phyloP scores from a whole-genome alignment of 2,329 filamentous ascomycete genomes.

The Chrysoporthe deuterocubensis region DNA sequence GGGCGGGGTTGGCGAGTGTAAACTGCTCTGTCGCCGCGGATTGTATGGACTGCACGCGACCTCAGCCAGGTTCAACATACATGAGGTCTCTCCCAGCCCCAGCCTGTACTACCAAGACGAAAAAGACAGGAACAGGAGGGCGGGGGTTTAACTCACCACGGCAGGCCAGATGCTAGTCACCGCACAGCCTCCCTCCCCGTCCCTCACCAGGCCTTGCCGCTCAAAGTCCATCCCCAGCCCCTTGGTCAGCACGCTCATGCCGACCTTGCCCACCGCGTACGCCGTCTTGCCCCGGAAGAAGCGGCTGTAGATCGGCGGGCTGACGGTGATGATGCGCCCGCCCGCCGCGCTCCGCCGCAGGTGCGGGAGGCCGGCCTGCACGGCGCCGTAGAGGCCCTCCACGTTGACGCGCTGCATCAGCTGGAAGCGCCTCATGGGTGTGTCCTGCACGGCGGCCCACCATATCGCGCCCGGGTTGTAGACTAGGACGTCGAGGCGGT shows the following conservation, averaged over 20 bases:
- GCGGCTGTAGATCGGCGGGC: slow-evolving; percentile 81
- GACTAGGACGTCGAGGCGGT: slow-evolving; percentile 72
- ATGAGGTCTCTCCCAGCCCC: too few relatives aligned
- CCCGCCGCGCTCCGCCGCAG: slow-evolving; percentile 46
- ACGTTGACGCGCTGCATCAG: slow-evolving; percentile 77
- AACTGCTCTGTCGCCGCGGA: slow-evolving; percentile 71
- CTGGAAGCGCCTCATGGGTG: slow-evolving; percentile 75
- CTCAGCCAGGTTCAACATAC: not conserved
- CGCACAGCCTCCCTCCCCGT: slow-evolving; percentile 59
- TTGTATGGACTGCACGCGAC: slow-evolving; percentile 60
- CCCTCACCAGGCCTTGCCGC: slow-evolving; percentile 60
- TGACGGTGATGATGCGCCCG: slow-evolving; percentile 76
- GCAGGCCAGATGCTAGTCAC: slow-evolving; percentile 86
- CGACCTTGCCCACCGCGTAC: slow-evolving; percentile 79
- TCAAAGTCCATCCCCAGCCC: slow-evolving; percentile 82
- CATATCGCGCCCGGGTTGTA: slow-evolving; percentile 88
- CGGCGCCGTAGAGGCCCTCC: slow-evolving; percentile 73
- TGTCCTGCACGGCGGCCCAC: slow-evolving; percentile 77
- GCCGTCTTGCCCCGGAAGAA: slow-evolving; percentile 87
- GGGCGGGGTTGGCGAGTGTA: slow-evolving; percentile 47
- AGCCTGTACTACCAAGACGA: too few relatives aligned
- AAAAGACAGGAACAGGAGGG: too few relatives aligned
- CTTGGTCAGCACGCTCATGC: slow-evolving; percentile 80
- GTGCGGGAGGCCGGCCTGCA: slow-evolving; percentile 71
- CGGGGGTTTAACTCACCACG: slow-evolving; percentile 52